phyloP scores from a whole-genome alignment of 2,329 filamentous ascomycete genomes.

The Phyllosticta paracitricarpa region DNA sequence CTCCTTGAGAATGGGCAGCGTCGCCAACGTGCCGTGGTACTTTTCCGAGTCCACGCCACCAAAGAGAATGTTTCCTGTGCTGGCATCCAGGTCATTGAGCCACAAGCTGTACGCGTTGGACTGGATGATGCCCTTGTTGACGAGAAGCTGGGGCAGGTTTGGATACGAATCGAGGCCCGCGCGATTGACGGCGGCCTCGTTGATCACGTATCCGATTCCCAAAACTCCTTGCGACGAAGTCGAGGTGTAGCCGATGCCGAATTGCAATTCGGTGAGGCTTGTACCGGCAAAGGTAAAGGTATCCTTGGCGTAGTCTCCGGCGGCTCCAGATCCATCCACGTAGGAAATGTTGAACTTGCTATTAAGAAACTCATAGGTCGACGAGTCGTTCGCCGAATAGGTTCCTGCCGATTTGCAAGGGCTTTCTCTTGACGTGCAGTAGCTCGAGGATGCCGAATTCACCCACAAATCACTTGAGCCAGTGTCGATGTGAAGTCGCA shows the following conservation, averaged over 20 bases:
- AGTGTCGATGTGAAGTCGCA: conserved; percentile 51
- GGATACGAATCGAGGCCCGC: conserved; percentile 41
- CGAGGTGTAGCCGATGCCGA: conserved; percentile 61
- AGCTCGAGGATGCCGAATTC: conserved; percentile 51
- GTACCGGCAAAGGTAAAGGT: conserved; percentile 51
- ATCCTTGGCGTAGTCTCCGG: conserved; percentile 73
- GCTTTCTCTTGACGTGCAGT: conserved; percentile 43
- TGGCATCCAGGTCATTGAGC: conserved; percentile 49
- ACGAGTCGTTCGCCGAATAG: conserved; percentile 61
- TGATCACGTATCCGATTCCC: conserved; percentile 70
- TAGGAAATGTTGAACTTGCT: conserved; percentile 81
- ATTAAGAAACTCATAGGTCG: conserved; percentile 64
- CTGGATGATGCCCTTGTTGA: conserved; percentile 50
- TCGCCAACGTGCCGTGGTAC: conserved; percentile 53
- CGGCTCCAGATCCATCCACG: conserved; percentile 67
- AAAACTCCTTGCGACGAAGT: conserved; percentile 59
- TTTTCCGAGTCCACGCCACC: conserved; percentile 73
- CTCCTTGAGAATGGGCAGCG: conserved; percentile 48
- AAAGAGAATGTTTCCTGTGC: conserved; percentile 63
- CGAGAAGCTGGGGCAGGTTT: conserved; percentile 57
- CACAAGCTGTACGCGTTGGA: conserved; percentile 61
- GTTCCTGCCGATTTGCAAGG: conserved; percentile 55
- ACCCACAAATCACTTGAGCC: conserved; percentile 55
- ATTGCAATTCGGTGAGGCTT: conserved; percentile 51
- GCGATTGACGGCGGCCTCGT: conserved; percentile 64